These are phyloP conservation scores for Phlebiopsis gigantea DNA, from an alignment of 768 basidiomycete genomes.

Conservation along the genomic window DNA sequence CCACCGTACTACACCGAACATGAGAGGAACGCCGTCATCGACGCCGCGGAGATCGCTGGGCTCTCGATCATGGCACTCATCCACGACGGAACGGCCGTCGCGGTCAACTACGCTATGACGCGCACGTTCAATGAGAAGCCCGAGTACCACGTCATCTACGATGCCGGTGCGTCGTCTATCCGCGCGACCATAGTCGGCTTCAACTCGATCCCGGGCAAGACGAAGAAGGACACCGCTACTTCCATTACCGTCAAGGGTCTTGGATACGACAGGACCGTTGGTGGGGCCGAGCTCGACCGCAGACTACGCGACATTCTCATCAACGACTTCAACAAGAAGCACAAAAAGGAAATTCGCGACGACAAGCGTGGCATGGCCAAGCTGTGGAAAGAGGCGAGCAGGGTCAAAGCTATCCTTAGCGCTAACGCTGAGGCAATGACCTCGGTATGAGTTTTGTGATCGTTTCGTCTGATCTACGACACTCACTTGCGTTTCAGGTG, in stretches of 20 bases:
- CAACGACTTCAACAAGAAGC: slow-evolving; percentile 66
- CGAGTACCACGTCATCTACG: slow-evolving; percentile 89
- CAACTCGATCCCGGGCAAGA: slow-evolving; percentile 36
- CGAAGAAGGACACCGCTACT: slow-evolving; percentile 47
- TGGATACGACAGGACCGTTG: slow-evolving; percentile 70
- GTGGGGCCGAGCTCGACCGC: slow-evolving; percentile 84
- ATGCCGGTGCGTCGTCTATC: slow-evolving; percentile 84
- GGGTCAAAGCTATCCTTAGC: slow-evolving; percentile 89
- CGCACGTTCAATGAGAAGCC: slow-evolving; percentile 66
- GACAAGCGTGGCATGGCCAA: slow-evolving; percentile 89
- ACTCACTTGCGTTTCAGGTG: slow-evolving; percentile 40
- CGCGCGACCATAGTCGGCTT: slow-evolving; percentile 76
- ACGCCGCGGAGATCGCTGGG: slow-evolving; percentile 90
- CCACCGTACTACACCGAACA: slow-evolving; percentile 88
- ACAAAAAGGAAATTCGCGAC: slow-evolving; percentile 59
- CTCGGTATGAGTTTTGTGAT: slow-evolving; percentile 42
- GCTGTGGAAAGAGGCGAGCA: slow-evolving; percentile 88
- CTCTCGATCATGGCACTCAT: slow-evolving; percentile 78
- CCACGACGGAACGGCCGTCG: slow-evolving; percentile 93
- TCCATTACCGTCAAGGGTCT: slow-evolving; percentile 75
- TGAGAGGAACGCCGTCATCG: slow-evolving; percentile 87
- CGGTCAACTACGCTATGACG: slow-evolving; percentile 97
- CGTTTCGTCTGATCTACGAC: slow-evolving; percentile 2
- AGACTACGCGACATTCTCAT: slow-evolving; percentile 77
- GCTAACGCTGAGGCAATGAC: slow-evolving; percentile 81